phyloP scores from a whole-genome alignment of 805 yeast species.

The Starmera caribaea region DNA sequence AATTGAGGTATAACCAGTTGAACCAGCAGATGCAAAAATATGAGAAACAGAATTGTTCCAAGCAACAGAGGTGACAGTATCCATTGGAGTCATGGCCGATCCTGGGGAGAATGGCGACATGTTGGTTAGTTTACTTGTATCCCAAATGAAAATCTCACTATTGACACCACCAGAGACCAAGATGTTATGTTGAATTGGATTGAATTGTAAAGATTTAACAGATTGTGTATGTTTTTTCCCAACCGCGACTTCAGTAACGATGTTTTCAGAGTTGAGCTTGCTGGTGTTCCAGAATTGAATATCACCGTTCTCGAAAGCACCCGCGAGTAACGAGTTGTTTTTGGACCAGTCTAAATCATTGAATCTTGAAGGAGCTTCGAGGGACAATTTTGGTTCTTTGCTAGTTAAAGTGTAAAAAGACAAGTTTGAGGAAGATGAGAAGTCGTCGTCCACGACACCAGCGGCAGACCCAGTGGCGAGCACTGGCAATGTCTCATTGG shows the following conservation, averaged over 20 bases:
- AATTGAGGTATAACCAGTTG: constrained; percentile 77
- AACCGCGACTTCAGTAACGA: constrained; percentile 41
- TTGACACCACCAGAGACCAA: constrained; percentile 83
- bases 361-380: constrained; percentile 51
- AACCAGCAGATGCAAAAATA: constrained; percentile 85
- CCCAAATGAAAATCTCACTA: constrained; percentile 90
- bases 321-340: constrained; percentile 61
- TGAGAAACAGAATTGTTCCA: constrained; percentile 84
- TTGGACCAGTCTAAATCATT: constrained; percentile 80
- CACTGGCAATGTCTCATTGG: constrained; percentile 60
- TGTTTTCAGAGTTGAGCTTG: constrained; percentile 32
- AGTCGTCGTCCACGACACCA: constrained; percentile 87
- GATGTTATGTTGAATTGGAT: constrained; percentile 58
- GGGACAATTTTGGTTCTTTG: constrained; percentile 31
- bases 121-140: constrained; percentile 53
- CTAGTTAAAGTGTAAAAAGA: constrained; percentile 63
- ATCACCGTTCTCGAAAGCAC: constrained; percentile 78
- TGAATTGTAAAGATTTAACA: constrained; percentile 68
- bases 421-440: constrained; percentile 67
- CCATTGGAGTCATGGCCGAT: constrained; percentile 67
- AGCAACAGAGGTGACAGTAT: constrained; percentile 69
- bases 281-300: constrained; percentile 70
- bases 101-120: constrained; percentile 54
- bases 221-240: constrained; percentile 57
- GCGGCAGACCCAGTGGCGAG: constrained; percentile 92